These are phyloP conservation scores for Hypoxylon sp. DNA, from an alignment of 2,329 filamentous ascomycete genomes.

Conservation along the genomic window DNA sequence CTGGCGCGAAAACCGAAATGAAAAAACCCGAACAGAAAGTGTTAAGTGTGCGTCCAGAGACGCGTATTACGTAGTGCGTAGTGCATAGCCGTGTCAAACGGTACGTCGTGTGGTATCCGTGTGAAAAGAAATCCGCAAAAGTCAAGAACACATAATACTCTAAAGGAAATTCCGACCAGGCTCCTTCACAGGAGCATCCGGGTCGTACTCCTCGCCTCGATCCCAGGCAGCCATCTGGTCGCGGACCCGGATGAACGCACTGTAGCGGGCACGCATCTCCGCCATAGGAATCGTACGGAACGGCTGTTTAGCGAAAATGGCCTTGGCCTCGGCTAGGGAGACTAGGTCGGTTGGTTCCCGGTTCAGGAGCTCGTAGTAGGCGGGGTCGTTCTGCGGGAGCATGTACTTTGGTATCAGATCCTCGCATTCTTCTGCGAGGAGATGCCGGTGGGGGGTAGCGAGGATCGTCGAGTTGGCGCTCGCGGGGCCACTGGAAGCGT, in stretches of 20 bases:
- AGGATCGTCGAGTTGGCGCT: background rate
- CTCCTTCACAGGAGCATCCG: background rate
- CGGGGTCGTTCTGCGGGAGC: constrained; percentile 25
- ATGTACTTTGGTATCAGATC: constrained; percentile 16
- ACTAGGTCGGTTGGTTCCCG: constrained; percentile 19
- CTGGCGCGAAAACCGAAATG: background rate
- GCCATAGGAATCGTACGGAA: constrained; percentile 12
- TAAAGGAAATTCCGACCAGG: too few species aligned
- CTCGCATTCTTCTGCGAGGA: background rate
- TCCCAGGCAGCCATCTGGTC: constrained; percentile 3
- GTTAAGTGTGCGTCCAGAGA: too few species aligned
- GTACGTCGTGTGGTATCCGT: background rate
- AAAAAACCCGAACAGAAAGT: background rate
- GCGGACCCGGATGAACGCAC: constrained; percentile 11
- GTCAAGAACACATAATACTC: background rate
- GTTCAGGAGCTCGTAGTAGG: constrained; percentile 8
- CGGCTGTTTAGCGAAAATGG: background rate
- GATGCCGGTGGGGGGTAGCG: too few species aligned
- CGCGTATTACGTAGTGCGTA: too few species aligned
- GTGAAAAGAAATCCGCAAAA: background rate
- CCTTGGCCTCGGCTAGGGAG: constrained; percentile 1
- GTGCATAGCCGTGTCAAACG: too few species aligned
- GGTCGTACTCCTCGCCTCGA: constrained; percentile 5
- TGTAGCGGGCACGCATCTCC: constrained; percentile 30
- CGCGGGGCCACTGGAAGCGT: background rate